phyloP scores from a whole-genome alignment of 768 basidiomycete species.

The Lentinula raphanica region DNA sequence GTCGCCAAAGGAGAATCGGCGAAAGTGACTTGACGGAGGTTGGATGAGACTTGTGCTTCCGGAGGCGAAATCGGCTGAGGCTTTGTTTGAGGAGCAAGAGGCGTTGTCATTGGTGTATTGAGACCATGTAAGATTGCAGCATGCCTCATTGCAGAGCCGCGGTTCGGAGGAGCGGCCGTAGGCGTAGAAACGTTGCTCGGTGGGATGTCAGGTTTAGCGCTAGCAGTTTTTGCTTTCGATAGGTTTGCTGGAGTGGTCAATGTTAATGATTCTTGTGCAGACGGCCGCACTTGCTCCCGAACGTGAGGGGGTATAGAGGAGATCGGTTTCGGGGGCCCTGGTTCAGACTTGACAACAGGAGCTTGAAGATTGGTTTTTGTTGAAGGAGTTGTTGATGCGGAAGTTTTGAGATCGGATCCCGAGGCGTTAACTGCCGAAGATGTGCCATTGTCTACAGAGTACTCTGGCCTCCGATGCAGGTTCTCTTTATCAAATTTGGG shows the following conservation, averaged over 20 bases:
- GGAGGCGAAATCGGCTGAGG: slow-evolving; percentile 3
- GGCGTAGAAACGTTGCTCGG: slow-evolving; percentile 8
- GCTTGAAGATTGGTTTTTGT: neutral
- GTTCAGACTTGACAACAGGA: slow-evolving; percentile 7
- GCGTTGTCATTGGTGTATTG: slow-evolving; percentile 31
- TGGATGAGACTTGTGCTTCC: neutral
- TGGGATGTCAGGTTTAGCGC: slow-evolving; percentile 1
- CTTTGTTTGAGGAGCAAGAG: slow-evolving; percentile 4
- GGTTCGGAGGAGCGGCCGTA: slow-evolving; percentile 8
- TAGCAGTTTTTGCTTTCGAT: slow-evolving; percentile 1
- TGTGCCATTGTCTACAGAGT: slow-evolving; percentile 41
- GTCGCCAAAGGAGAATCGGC: slow-evolving; percentile 2
- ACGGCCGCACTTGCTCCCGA: slow-evolving; percentile 21
- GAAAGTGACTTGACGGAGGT: slow-evolving; percentile 4
- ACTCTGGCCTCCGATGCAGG: slow-evolving; percentile 68
- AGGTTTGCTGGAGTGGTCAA: neutral
- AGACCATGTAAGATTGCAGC: slow-evolving; percentile 14
- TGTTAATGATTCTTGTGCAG: slow-evolving; percentile 1
- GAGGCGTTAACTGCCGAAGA: slow-evolving; percentile 13
- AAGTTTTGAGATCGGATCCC: slow-evolving; percentile 5
- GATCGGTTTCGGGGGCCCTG: slow-evolving; percentile 15
- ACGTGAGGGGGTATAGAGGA: slow-evolving; percentile 37
- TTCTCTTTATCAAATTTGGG: slow-evolving; percentile 64
- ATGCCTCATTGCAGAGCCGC: slow-evolving; percentile 6
- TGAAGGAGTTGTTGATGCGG: neutral